Percentiles rank a stretch among this genome's conserved stretches.
Conservation (phyloP, 2,329 filamentous ascomycete species). For the Xylaria sp. region DNA sequence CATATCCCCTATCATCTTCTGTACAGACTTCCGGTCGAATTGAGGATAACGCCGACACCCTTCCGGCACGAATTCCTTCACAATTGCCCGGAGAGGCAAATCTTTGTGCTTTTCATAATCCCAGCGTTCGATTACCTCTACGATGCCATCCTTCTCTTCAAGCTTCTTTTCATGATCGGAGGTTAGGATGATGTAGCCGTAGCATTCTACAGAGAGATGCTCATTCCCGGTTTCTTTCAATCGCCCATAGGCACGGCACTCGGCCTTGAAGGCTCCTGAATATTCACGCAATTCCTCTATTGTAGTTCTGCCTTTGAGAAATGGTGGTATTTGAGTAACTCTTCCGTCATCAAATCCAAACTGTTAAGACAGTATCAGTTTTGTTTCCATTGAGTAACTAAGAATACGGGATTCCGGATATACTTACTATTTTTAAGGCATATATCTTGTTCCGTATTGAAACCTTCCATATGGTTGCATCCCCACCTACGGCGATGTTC, state of each 20-base stretch:
- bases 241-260: conserved; percentile 1
- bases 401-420: background rate
- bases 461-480: background rate
- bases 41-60: background rate
- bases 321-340: background rate
- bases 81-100: background rate
- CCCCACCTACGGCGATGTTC: background rate
- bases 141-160: background rate
- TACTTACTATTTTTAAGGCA: background rate
- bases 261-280: background rate
- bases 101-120: background rate
- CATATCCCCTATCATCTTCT: background rate
- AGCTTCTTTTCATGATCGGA: background rate
- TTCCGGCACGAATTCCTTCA: background rate
- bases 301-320: background rate
- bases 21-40: background rate
- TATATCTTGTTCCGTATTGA: background rate
- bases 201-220: background rate
- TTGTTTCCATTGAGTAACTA: background rate
- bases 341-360: background rate
- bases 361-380: background rate
- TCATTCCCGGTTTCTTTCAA: background rate
- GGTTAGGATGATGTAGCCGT: background rate
- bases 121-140: background rate
- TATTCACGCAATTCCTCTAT: background rate